Base-by-base conservation (phyloP, 108 stramenopile species). In the Seminavis robusta region DNA sequence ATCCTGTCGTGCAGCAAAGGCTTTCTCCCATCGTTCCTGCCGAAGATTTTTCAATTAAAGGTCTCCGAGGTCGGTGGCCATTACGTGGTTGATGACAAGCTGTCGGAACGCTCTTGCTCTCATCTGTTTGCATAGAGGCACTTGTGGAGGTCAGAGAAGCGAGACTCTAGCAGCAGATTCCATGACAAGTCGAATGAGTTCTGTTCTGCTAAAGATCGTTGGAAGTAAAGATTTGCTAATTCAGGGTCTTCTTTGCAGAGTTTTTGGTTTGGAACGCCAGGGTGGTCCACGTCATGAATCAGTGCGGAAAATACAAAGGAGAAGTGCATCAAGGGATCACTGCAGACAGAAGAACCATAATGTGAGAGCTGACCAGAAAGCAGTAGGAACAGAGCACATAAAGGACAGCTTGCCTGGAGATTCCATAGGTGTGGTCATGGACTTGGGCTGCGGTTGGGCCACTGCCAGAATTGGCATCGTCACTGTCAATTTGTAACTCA, bases 241-340 rank as follows among this genome's bases (percentile, higher is more conserved):
- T 47, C 56, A n/a, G n/a, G n/a, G n/a, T n/a, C n/a, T 48, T 69
- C 67, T 17, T 26, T 46, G 36, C 43, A 50, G 16, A 69, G 38
- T 29, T 69, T 59, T 20, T 52, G 56, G 38, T 69, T 69, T 4
- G 58, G 43, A n/a, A 69, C 40, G 15, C 67, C 67, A 13, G 25
- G 28, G 55, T 69, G 67, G 8, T 69, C 80, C 28, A 81, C 80
- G 51, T 81, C 80, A 38, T 77, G 80, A 39, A 77, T 69, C 30
- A 77, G 43, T 21, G 80, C 76, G n/a, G 74, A 71, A 36, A 77
- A 77, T 20, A 77, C 30, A 52, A 74, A 46, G 38, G 68, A 63
- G 11, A 77, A 63, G 7, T 42, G 42, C 24, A 59, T 42, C 3
- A 57, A 45, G 20, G 80, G 72, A 74, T 81, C 76, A 26, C n/a